Evolutionary conservation across 495 filamentous ascomycete genomes (phyloP), one percentile per base, ranked within the genome.

Genomic region (Trypethelium eluteriae): DNA sequence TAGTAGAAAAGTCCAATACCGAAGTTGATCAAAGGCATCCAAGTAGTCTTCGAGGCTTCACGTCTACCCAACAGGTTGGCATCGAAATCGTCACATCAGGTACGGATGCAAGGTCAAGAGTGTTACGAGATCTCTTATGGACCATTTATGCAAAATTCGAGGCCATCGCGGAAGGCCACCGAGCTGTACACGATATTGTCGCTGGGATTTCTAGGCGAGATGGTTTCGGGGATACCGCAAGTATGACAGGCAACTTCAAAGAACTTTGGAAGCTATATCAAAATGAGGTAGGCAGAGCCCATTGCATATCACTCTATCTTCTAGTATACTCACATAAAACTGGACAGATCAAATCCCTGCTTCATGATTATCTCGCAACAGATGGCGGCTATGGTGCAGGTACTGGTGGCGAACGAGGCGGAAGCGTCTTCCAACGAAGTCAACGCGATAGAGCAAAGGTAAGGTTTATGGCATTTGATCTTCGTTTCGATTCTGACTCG

Each of bases 291-390:
- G 68, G 76, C 53, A 16, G 9, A 18, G 32, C 18, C 25, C 1
- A 18, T 11, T 68, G 53, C 7, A 7, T 34, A 14, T 25, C 25
- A 25, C 25, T 25, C 25, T 0, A 25, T 25, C 25, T 25, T 25
- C 25, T 25, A 25, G 25, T 25, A 25, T 25, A 3, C 32, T 59
- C n/a, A 34, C 53, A 59, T 18, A 18, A 10, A 10, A 9, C 25
- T 59, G 5, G 32, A 18, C 77, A 89, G 83, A 96, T 99, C 71
- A 88, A 93, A 39, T 94, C 92, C 2, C 80, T 98, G 25, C 80
- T 99, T 67, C 95, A 99, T 76, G 94, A 98, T 75, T 98, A 99
- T 71, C 83, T 99, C 65, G 93, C 95, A 3, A 94, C 91, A n/a
- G 92, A 93, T 41, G 89, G 92, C 68, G 78, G 81, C 38, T 80